These are phyloP conservation scores for Penicillium sp. DNA, from an alignment of 2,329 filamentous ascomycete species.

Conservation along the genomic window DNA sequence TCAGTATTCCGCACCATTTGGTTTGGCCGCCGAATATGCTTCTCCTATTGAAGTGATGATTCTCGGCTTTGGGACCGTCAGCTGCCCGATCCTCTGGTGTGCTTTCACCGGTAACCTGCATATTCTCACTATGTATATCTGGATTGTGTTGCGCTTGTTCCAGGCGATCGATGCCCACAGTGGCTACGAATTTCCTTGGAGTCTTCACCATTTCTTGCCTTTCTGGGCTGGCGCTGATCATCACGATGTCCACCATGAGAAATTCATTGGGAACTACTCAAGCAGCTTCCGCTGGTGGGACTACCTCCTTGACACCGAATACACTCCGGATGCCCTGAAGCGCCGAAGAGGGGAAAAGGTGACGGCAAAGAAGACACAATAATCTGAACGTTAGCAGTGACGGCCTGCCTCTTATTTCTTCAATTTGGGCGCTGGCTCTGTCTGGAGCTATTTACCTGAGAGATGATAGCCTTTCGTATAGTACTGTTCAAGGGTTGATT, in stretches of 20 bases:
- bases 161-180: slow-evolving; percentile 97
- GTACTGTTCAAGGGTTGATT: no score
- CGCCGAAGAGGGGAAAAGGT: slow-evolving; percentile 60
- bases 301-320: slow-evolving; percentile 87
- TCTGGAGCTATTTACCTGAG: no score
- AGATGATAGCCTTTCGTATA: no score
- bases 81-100: slow-evolving; percentile 76
- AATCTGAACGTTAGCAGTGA: no score
- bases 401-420: no score
- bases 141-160: slow-evolving; percentile 89
- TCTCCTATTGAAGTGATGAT: slow-evolving; percentile 96
- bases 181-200: slow-evolving; percentile 98
- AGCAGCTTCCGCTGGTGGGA: slow-evolving; percentile 99
- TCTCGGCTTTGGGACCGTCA: slow-evolving; percentile 79
- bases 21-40: slow-evolving; percentile 92
- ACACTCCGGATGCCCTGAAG: slow-evolving; percentile 79
- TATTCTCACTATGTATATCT: slow-evolving; percentile 94
- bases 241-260: slow-evolving; percentile 96
- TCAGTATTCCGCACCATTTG: slow-evolving; percentile 96
- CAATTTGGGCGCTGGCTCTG: no score
- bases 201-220: slow-evolving; percentile 86
- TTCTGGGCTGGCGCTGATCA: slow-evolving; percentile 98
- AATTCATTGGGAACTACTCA: slow-evolving; percentile 96
- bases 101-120: slow-evolving; percentile 79
- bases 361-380: slow-evolving; percentile 26